Evolutionary conservation across 2,329 filamentous ascomycete species (phyloP).

Genomic region (Cladosporium sp.): DNA sequence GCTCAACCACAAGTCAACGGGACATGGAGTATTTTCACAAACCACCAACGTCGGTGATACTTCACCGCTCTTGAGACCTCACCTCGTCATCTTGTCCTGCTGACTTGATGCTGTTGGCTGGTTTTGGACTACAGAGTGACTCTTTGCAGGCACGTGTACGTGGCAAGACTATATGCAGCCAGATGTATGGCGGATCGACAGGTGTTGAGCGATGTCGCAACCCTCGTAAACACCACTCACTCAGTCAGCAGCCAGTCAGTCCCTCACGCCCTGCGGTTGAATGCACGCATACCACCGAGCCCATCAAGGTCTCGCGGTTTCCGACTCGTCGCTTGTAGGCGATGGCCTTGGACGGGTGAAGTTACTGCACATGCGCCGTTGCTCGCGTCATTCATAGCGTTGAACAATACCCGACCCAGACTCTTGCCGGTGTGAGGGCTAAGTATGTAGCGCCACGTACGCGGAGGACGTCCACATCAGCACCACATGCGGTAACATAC

Average conservation of each 20-base stretch:
- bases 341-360: conserved; percentile 9
- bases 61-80: neutral
- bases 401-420: conserved; percentile 1
- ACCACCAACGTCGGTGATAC: neutral
- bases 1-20: neutral
- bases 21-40: neutral
- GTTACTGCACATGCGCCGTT: conserved; percentile 10
- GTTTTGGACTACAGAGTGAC: conserved; percentile 2
- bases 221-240: too few species aligned
- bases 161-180: neutral
- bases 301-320: conserved; percentile 5
- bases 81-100: conserved; percentile 4
- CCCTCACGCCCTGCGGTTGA: too few species aligned
- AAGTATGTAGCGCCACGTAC: too few species aligned
- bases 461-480: too few species aligned
- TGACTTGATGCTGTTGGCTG: conserved; percentile 1
- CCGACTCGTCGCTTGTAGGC: neutral
- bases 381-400: conserved; percentile 11
- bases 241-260: too few species aligned
- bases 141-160: neutral
- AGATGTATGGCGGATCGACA: conserved; percentile 1
- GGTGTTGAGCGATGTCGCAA: neutral
- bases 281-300: neutral
- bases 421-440: neutral
- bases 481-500: too few species aligned